Base-by-base conservation (phyloP, 106 monocot genomes). In the Acorus calamus region DNA sequence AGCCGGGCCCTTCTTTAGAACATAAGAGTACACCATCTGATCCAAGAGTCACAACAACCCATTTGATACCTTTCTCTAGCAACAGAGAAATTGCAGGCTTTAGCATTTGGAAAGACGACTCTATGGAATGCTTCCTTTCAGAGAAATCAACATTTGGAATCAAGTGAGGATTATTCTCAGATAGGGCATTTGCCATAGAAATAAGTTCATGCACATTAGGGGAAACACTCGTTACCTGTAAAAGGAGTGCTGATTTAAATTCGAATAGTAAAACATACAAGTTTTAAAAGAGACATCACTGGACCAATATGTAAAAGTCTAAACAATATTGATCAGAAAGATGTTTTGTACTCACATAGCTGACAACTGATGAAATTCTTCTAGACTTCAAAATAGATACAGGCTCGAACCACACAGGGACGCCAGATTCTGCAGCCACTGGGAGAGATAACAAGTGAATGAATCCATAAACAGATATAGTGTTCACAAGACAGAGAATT, bases 191-290 rank as follows among this genome's bases (percentile, higher is more conserved):
- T 65, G 89, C 85, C 88, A 93, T 89, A 14, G 85, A 67, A 65
- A 89, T 74, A n/a, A 93, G 86, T 71, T 93, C 93, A 50, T 69
- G 59, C 68, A 78, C 85, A 68, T 93, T 93, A 14, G 93, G 86
- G n/a, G 93, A 83, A 68, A 78, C 49, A 45, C 52, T 83, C 62
- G 89, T 83, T 76, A 93, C 66, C 93, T 93, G 81, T 59, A 51
- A 47, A 59, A 67, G 46, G n/a, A n/a, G n/a, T n/a, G n/a, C n/a
- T n/a, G n/a, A n/a, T n/a, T n/a, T n/a, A n/a, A n/a, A n/a, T n/a
- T n/a, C n/a, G n/a, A n/a, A n/a, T n/a, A n/a, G n/a, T n/a, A n/a
- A n/a, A n/a, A n/a, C n/a, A n/a, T n/a, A n/a, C n/a, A n/a, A n/a
- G n/a, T n/a, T n/a, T n/a, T n/a, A n/a, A n/a, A n/a, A n/a, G n/a